phyloP scores from a whole-genome alignment of 306 rosid genomes.

The Trichosanthes cucumerina region DNA sequence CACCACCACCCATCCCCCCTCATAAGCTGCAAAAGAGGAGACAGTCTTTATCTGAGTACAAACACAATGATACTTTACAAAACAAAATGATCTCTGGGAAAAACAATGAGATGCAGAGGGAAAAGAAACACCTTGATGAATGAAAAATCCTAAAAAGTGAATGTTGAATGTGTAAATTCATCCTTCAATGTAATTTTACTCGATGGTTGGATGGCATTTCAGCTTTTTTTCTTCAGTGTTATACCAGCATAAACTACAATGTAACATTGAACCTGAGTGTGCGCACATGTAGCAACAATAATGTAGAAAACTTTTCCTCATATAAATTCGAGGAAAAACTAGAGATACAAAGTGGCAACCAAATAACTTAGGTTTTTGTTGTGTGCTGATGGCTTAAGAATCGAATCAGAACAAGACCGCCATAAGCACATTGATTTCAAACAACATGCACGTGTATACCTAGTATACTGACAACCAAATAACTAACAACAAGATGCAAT shows the following conservation, averaged over 20 bases:
- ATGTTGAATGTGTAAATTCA: background rate
- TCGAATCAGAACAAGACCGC: conserved; percentile 35
- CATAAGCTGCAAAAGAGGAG: background rate
- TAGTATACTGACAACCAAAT: too few relatives aligned
- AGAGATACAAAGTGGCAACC: conserved; percentile 23
- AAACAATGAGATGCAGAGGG: background rate
- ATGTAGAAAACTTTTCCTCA: conserved; percentile 7
- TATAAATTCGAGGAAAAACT: conserved; percentile 8
- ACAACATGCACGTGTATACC: background rate
- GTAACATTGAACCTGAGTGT: background rate
- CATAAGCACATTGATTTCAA: conserved; percentile 21
- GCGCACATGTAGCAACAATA: background rate
- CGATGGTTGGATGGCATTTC: background rate
- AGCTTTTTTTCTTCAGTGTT: background rate
- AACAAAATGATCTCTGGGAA: background rate
- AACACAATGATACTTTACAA: background rate
- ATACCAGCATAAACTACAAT: background rate
- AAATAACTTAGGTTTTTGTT: conserved; percentile 27
- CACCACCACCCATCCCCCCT: background rate
- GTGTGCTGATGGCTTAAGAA: conserved; percentile 17
- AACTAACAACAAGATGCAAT: background rate
- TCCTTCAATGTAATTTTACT: background rate
- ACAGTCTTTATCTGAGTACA: background rate
- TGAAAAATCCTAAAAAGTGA: background rate
- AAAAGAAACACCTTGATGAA: background rate